Evolutionary conservation across 371 early-diverging fungal species (phyloP).

Genomic region (Parasitella parasitica): DNA sequence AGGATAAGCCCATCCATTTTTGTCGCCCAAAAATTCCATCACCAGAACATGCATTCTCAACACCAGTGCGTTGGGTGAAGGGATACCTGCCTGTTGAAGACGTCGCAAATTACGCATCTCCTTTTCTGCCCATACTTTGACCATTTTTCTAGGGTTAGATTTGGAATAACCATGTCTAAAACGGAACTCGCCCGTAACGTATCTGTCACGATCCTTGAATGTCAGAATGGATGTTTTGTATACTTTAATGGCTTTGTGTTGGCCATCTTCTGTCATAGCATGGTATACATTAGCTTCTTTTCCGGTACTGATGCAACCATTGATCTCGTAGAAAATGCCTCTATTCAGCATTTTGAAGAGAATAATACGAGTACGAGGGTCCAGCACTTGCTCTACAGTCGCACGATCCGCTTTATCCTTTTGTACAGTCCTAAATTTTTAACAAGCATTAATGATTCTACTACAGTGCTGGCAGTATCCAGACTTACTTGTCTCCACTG

Average conservation of each 20-base stretch:
- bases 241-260: conserved; percentile 95
- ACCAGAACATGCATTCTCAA: conserved; percentile 96
- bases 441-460: background rate
- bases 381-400: conserved; percentile 97
- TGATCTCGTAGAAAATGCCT: conserved; percentile 88
- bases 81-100: conserved; percentile 88
- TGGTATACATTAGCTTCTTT: conserved; percentile 99
- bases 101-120: conserved; percentile 99
- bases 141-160: conserved; percentile 98
- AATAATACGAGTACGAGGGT: conserved; percentile 96
- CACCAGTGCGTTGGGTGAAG: conserved; percentile 93
- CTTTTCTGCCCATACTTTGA: conserved; percentile 99
- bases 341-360: conserved; percentile 94
- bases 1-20: conserved; percentile 94
- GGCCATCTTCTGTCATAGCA: conserved; percentile 82
- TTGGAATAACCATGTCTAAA: conserved; percentile 96
- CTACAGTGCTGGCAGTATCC: background rate
- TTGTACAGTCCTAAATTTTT: conserved; percentile 23
- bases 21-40: conserved; percentile 95
- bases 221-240: conserved; percentile 99
- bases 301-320: conserved; percentile 98
- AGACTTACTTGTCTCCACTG: conserved; percentile 68
- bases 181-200: conserved; percentile 97
- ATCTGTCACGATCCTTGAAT: conserved; percentile 99
- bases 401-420: conserved; percentile 97